Evolutionary conservation across 208 protist genomes (phyloP), one percentile per base, ranked within the genome.

Genomic region (Strigomonas oncopelti): DNA sequence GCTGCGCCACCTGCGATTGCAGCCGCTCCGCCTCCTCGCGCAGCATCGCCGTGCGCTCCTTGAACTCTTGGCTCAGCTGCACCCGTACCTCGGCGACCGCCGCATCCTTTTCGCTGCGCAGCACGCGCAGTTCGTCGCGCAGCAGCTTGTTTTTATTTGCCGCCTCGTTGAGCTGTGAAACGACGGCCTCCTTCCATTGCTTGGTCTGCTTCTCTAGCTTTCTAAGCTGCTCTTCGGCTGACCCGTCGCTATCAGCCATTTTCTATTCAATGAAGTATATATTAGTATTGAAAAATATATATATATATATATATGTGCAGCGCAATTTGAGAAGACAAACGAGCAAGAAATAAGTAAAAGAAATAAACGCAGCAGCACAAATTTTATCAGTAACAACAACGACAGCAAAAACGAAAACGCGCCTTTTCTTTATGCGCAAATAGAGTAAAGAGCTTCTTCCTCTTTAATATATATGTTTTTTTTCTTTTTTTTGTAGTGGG

Each of bases 101-200:
- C 0, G 4, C 31, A 1, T 88, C 80, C 36, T 72, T 73, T 28
- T 67, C 71, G 11, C 63, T 65, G 8, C 65, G 71, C 18, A 69
- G 45, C 16, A 64, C 66, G 8, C 77, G 69, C 18, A 89, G 63
- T 52, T 91, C 82, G 27, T 94, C 85, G 24, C 85, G 83, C 36
- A 94, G 71, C 38, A 71, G 70, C 32, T 88, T 83, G 70, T 91
- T 93, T 36, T 93, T 93, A 51, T 61, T 69, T 1, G 82, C 74
- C 11, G 85, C 84, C 28, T 90, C 81, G 46, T 73, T 73, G 13
- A 93, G 70, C 60, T 93, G 85, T 3, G 72, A 22, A 9, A 78
- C 70, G 22, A 88, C 88, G 16, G 79, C 77, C 45, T 75, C 64
- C 62, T 91, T 90, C 88, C 84, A 92, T 52, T 60, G 42, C 20